These are phyloP conservation scores for Alliaria petiolata DNA, from an alignment of 345 rosid species.

Conservation along the genomic window DNA sequence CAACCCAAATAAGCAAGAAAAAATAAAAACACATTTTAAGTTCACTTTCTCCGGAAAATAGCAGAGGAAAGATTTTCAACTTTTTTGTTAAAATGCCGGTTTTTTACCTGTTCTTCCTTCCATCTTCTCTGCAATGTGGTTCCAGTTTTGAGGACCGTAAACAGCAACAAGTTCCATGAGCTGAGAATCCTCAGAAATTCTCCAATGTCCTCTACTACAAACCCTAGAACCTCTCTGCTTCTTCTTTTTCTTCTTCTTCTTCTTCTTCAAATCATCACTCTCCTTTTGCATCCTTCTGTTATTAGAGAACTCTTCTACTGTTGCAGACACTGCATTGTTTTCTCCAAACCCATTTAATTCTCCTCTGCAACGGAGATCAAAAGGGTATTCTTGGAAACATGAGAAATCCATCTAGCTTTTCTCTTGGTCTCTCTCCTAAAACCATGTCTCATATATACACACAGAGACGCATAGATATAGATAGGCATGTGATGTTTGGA, in stretches of 20 bases:
- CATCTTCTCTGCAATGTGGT: slow-evolving; percentile 76
- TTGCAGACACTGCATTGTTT: slow-evolving; percentile 17
- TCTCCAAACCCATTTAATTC: slow-evolving; percentile 25
- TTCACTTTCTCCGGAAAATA: neutral
- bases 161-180: slow-evolving; percentile 60
- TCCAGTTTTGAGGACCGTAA: slow-evolving; percentile 94
- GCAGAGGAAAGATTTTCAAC: neutral
- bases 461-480: neutral
- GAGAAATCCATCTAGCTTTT: slow-evolving; percentile 23
- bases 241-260: slow-evolving; percentile 6
- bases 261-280: slow-evolving; percentile 40
- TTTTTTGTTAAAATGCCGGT: neutral
- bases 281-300: neutral
- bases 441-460: slow-evolving; percentile 20
- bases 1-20: neutral
- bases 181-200: slow-evolving; percentile 24
- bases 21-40: neutral
- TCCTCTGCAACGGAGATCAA: slow-evolving; percentile 8
- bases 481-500: slow-evolving; percentile 20
- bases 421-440: neutral
- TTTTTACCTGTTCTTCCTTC: slow-evolving; percentile 84
- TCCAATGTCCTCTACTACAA: slow-evolving; percentile 35
- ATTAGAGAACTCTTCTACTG: neutral
- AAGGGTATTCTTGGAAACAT: slow-evolving; percentile 21
- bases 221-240: slow-evolving; percentile 27